Evolutionary conservation across 495 filamentous ascomycete species (phyloP).

Genomic region (Talaromyces borbonicus): DNA sequence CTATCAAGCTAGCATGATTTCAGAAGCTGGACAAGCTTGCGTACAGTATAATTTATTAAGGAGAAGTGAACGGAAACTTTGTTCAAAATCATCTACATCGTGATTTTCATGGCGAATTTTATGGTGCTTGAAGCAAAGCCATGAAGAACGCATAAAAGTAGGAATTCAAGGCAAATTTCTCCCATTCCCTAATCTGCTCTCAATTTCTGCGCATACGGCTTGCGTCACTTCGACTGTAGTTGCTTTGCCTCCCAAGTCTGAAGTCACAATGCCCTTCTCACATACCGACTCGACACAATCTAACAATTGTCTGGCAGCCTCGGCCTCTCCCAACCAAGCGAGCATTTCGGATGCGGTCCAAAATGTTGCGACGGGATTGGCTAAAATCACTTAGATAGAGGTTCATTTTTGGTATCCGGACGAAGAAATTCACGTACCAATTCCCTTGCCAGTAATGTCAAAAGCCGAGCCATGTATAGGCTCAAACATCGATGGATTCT

Average conservation of each 20-base stretch:
- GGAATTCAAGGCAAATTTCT: no score
- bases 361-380: slow-evolving; percentile 57
- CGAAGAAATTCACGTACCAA: slow-evolving; percentile 7
- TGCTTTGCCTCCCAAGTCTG: slow-evolving; percentile 43
- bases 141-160: no score
- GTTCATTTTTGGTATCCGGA: not conserved
- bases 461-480: slow-evolving; percentile 52
- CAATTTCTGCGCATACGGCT: slow-evolving; percentile 45
- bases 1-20: no score
- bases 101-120: no score
- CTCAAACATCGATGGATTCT: slow-evolving; percentile 50
- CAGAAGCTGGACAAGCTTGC: no score
- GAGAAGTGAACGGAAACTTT: no score
- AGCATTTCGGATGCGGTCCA: slow-evolving; percentile 58
- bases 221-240: slow-evolving; percentile 46
- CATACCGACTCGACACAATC: slow-evolving; percentile 45
- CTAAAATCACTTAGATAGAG: slow-evolving; percentile 23
- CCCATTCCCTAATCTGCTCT: no score
- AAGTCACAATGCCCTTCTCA: slow-evolving; percentile 39
- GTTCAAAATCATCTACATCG: no score
- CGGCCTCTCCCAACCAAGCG: slow-evolving; percentile 45
- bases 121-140: no score
- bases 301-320: slow-evolving; percentile 42
- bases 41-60: no score
- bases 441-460: slow-evolving; percentile 56